Evolutionary conservation across 331 rosid species (phyloP).

Genomic region (Stylosanthes scabra): DNA sequence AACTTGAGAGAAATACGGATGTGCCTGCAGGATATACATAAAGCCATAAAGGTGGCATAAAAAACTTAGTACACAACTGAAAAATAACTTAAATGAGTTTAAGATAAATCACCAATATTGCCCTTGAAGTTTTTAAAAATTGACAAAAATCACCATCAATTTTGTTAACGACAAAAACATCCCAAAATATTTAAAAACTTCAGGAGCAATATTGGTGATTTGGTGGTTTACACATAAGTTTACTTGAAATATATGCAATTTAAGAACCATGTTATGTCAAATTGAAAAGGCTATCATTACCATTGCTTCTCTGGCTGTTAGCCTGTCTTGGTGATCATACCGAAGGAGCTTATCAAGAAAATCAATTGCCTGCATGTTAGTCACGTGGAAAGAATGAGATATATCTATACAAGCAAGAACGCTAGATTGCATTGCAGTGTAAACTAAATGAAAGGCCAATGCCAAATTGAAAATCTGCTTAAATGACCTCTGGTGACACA

Average conservation of each 20-base stretch:
- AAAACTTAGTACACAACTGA: constrained; percentile 14
- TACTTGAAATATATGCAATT: too few relatives aligned
- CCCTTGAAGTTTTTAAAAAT: too few relatives aligned
- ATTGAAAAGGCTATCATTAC: constrained; percentile 44
- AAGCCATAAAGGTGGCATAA: too few relatives aligned
- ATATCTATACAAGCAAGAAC: background rate
- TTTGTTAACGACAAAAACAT: too few relatives aligned
- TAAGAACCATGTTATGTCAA: constrained; percentile 4
- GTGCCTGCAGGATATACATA: constrained; percentile 68
- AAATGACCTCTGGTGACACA: constrained; percentile 88
- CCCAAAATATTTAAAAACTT: too few relatives aligned
- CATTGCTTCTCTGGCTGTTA: constrained; percentile 98
- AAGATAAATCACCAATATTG: too few relatives aligned
- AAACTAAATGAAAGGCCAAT: constrained; percentile 4
- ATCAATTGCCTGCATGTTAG: constrained; percentile 83
- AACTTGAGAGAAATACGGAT: constrained; percentile 94
- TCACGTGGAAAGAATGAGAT: constrained; percentile 26
- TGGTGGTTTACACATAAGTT: too few relatives aligned
- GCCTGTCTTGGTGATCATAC: constrained; percentile 96
- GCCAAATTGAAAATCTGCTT: constrained; percentile 4
- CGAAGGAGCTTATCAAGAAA: constrained; percentile 96
- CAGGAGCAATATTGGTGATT: too few relatives aligned
- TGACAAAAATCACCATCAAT: too few relatives aligned
- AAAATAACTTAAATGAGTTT: too few relatives aligned
- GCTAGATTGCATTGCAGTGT: background rate